Evolutionary conservation across 148 eudicot genomes (phyloP).

Genomic region (Limonium bicolor): DNA sequence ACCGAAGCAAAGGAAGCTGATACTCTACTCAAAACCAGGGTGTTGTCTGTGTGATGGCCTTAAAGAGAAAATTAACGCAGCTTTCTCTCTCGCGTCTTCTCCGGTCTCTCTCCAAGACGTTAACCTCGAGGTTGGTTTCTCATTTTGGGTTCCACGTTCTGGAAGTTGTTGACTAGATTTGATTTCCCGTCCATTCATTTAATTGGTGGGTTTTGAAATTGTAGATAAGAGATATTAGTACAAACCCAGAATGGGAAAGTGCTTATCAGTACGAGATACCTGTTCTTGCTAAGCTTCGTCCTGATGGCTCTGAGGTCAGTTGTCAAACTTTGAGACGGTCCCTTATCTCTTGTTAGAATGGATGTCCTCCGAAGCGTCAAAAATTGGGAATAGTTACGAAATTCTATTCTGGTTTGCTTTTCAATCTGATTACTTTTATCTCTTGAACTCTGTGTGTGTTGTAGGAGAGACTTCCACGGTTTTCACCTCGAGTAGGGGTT

Average conservation of each 20-base stretch:
- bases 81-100: slow-evolving; percentile 31
- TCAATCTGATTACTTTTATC: neutral
- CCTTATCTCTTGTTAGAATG: no score
- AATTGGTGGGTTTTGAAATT: neutral
- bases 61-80: slow-evolving; percentile 65
- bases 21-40: slow-evolving; percentile 79
- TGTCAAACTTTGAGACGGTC: neutral
- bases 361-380: no score
- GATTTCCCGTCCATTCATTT: neutral
- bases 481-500: slow-evolving; percentile 67
- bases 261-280: slow-evolving; percentile 93
- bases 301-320: slow-evolving; percentile 80
- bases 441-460: no score
- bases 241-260: slow-evolving; percentile 86
- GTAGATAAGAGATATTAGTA: slow-evolving; percentile 79
- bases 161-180: neutral
- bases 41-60: slow-evolving; percentile 96
- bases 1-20: slow-evolving; percentile 22
- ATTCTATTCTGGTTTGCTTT: neutral
- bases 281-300: slow-evolving; percentile 50
- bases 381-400: neutral
- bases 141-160: neutral
- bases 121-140: slow-evolving; percentile 30
- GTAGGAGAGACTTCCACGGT: slow-evolving; percentile 69
- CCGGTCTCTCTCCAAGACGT: slow-evolving; percentile 33